phyloP scores from a whole-genome alignment of 192 early-diverging fungal genomes.

The Entomortierella chlamydospora region DNA sequence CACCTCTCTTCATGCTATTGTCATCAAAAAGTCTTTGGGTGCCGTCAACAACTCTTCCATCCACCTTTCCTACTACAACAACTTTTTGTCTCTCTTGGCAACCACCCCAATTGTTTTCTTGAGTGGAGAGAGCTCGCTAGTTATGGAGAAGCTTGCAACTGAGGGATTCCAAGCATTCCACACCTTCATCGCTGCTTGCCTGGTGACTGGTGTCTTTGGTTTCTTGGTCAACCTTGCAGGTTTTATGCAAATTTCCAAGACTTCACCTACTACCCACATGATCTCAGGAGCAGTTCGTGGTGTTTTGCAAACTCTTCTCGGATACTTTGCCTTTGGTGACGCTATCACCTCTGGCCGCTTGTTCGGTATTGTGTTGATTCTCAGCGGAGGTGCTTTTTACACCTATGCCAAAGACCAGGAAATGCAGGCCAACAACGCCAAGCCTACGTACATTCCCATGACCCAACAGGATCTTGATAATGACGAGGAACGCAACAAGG shows the following conservation, averaged over 20 bases:
- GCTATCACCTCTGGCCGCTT: slow-evolving; percentile 52
- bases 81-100: slow-evolving; percentile 56
- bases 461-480: slow-evolving; percentile 40
- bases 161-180: slow-evolving; percentile 12
- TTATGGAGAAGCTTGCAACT: slow-evolving; percentile 6
- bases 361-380: slow-evolving; percentile 49
- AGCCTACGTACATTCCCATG: slow-evolving; percentile 42
- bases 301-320: slow-evolving; percentile 59
- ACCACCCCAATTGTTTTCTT: slow-evolving; percentile 63
- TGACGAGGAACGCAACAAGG: slow-evolving; percentile 16
- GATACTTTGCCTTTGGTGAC: slow-evolving; percentile 48
- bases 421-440: slow-evolving; percentile 27
- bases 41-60: slow-evolving; percentile 63
- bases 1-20: slow-evolving; percentile 70
- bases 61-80: slow-evolving; percentile 73
- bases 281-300: slow-evolving; percentile 69
- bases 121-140: slow-evolving; percentile 50
- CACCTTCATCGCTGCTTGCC: slow-evolving; percentile 43
- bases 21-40: slow-evolving; percentile 64
- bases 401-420: slow-evolving; percentile 53
- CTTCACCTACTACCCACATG: slow-evolving; percentile 70
- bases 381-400: slow-evolving; percentile 49
- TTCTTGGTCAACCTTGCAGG: slow-evolving; percentile 73
- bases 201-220: slow-evolving; percentile 65
- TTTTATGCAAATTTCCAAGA: slow-evolving; percentile 73